These are phyloP conservation scores for Vigna angularis DNA, from an alignment of 306 rosid species.

Conservation along the genomic window DNA sequence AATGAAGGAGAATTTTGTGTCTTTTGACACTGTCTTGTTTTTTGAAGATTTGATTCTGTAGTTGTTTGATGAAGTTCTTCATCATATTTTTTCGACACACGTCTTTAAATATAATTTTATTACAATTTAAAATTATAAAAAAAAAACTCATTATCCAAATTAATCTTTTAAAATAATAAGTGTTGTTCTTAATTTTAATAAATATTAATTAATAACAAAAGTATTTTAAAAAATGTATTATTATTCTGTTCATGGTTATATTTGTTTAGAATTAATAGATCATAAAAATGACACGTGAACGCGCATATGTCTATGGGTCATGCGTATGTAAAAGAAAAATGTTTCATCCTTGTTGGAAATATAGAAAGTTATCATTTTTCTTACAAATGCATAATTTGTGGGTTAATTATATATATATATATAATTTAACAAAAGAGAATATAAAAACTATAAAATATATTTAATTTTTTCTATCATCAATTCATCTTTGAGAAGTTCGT, in stretches of 20 bases:
- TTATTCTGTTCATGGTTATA: neutral
- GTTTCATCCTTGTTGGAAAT: neutral
- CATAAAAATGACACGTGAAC: slow-evolving; percentile 38
- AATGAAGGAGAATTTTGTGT: slow-evolving; percentile 27
- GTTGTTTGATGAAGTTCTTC: slow-evolving; percentile 34
- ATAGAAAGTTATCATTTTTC: too few species aligned
- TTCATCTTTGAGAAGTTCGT: too few species aligned
- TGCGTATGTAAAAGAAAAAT: neutral
- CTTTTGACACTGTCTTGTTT: slow-evolving; percentile 22
- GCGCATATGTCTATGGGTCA: neutral
- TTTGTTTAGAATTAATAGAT: slow-evolving; percentile 14
- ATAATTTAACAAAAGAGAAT: too few species aligned
- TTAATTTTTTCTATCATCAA: too few species aligned
- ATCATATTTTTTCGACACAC: neutral
- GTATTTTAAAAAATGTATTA: too few species aligned
- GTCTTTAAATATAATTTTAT: neutral
- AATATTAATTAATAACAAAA: neutral
- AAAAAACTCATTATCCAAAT: neutral
- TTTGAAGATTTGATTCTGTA: neutral
- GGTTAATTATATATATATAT: too few species aligned
- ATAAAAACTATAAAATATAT: too few species aligned
- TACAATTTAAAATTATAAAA: neutral
- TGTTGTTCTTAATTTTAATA: neutral
- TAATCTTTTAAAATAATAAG: too few species aligned
- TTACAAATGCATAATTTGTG: too few species aligned